Evolutionary conservation across 2,329 filamentous ascomycete species (phyloP).

Genomic region (Rhinocladiella similis): DNA sequence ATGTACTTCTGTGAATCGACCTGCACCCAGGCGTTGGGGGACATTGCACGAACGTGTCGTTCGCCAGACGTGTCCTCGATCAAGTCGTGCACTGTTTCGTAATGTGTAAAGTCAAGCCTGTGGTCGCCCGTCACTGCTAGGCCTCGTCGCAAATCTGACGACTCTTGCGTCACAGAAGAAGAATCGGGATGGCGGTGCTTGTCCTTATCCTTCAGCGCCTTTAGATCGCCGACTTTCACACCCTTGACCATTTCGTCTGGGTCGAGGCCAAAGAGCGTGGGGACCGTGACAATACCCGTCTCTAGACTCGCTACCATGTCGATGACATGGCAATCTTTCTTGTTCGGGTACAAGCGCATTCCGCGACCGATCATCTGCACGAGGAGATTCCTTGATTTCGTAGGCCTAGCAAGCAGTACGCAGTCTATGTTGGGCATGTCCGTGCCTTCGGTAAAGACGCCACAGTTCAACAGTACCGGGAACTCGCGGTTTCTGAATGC

Average conservation of each 20-base stretch:
- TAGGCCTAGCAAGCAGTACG: conserved; percentile 82
- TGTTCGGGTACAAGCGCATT: conserved; percentile 77
- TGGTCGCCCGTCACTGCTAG: conserved; percentile 34
- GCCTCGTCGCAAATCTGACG: conserved; percentile 2
- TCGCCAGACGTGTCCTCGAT: conserved; percentile 80
- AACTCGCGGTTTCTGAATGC: conserved; percentile 76
- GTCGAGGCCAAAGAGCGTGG: conserved; percentile 90
- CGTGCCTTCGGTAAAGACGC: conserved; percentile 94
- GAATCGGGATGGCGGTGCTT: not conserved
- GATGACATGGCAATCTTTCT: conserved; percentile 89
- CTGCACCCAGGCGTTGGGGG: conserved; percentile 78
- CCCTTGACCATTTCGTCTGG: conserved; percentile 72
- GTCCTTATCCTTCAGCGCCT: conserved; percentile 42
- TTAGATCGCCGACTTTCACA: conserved; percentile 65
- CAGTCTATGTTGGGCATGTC: conserved; percentile 98
- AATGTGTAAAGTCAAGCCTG: conserved; percentile 80
- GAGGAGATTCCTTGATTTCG: conserved; percentile 86
- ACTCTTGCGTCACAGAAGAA: too few species aligned
- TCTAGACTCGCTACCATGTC: conserved; percentile 89
- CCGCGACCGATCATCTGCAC: conserved; percentile 98
- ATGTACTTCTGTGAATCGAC: conserved; percentile 70
- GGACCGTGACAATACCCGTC: conserved; percentile 83
- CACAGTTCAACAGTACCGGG: conserved; percentile 89
- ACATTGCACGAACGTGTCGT: conserved; percentile 73
- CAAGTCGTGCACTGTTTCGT: conserved; percentile 87